Evolutionary conservation across 208 protist genomes (phyloP).

Genomic region (Leishmania tarentolae): DNA sequence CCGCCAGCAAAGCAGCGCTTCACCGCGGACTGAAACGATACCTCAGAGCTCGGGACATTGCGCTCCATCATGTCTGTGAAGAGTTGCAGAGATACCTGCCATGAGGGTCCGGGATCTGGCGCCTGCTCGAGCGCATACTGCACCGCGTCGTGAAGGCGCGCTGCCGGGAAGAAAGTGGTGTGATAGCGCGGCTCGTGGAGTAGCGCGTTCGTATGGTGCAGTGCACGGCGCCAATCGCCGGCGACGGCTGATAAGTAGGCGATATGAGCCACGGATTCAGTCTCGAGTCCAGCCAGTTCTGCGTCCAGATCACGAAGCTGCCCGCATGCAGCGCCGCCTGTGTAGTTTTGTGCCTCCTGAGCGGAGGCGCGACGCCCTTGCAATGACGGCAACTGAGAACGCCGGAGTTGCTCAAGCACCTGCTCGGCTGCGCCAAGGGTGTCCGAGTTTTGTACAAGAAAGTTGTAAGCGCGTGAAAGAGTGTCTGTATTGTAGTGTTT

Average conservation of each 20-base stretch:
- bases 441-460: conserved; percentile 39
- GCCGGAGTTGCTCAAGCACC: conserved; percentile 15
- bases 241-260: conserved; percentile 51
- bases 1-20: conserved; percentile 71
- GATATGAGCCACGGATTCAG: conserved; percentile 63
- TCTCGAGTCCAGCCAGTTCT: conserved; percentile 39
- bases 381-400: not conserved
- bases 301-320: not conserved
- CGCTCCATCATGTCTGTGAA: conserved; percentile 65
- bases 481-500: conserved; percentile 59
- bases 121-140: conserved; percentile 81
- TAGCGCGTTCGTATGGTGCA: conserved; percentile 54
- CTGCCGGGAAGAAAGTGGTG: conserved; percentile 65
- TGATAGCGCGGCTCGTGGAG: conserved; percentile 39
- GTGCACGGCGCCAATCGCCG: conserved; percentile 56
- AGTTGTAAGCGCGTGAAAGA: conserved; percentile 49
- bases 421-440: conserved; percentile 35
- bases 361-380: not conserved
- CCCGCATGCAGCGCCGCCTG: not conserved
- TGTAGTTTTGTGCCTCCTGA: not conserved
- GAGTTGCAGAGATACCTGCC: conserved; percentile 61
- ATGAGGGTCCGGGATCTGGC: conserved; percentile 43
- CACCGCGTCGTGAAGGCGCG: conserved; percentile 78
- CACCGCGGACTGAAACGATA: conserved; percentile 78
- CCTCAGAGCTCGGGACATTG: conserved; percentile 64